Base-by-base conservation (phyloP, 257 asterid species). In the Anisodus acutangulus region DNA sequence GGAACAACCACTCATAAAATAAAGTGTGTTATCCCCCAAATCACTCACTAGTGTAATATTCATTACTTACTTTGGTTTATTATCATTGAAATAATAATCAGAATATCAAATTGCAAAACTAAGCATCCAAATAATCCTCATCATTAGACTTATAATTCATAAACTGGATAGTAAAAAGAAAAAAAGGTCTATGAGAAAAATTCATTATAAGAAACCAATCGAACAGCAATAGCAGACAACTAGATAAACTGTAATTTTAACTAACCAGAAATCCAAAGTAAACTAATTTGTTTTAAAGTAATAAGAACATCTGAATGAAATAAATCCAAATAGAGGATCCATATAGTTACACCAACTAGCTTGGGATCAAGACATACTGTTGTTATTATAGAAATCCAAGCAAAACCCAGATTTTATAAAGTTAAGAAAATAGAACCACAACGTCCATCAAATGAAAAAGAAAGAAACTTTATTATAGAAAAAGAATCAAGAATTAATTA, bases 171-270 rank as follows among this genome's bases (percentile, higher is more conserved):
- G 26, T 8, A 5, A 39, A 69, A 13, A 15, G 26, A 6, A 45
- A 45, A 45, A 41, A 9, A 54, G 11, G 47, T 68, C 79, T 9
- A 55, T 45, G 11, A 67, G 26, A 19, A 58, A 84, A 37, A 53
- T 13, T 66, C 68, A 71, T 47, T 1, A 81, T 15, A 31, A 53
- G 57, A 47, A 79, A 69, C 55, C 67, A 53, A 80, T 71, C 76
- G 39, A 58, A 82, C 9, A 39, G 45, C 51, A 84, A 74, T 54
- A 82, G 76, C 41, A 74, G 37, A 70, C 72, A 82, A 47, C 81
- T 49, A 49, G 12, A 49, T 22, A 51, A 70, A 13, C 31, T 69
- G 31, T 54, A 69, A 16, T 2, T 69, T 69, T 69, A 39, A 16
- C 53, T 69, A 39, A 19, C 6, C 37, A 16, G 54, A n/a, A 37